Conservation (phyloP, 2,329 filamentous ascomycete species). For the Teratosphaeria epicoccoides region DNA sequence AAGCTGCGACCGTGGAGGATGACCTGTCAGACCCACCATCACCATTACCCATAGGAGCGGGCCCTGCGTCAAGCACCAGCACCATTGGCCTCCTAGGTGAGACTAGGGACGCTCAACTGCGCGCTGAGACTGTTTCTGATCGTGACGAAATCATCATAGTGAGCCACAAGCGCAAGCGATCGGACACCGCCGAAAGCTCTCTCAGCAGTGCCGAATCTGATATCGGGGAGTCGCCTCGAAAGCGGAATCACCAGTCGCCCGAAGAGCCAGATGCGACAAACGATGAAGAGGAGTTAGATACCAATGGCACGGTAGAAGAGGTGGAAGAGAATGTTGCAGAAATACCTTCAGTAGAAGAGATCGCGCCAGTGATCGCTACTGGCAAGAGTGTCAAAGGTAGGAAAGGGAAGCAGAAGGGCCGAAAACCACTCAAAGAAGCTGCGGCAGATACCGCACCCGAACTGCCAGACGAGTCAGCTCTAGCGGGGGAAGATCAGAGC, state of each 20-base stretch:
- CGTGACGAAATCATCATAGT: neutral
- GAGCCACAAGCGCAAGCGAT: constrained; percentile 37
- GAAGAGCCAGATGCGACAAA: constrained; percentile 6
- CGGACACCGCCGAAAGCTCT: constrained; percentile 31
- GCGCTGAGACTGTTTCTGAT: neutral
- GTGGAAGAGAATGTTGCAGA: constrained; percentile 34
- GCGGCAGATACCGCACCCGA: constrained; percentile 10
- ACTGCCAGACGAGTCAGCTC: constrained; percentile 8
- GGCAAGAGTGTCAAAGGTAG: constrained; percentile 33
- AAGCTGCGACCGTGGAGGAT: constrained; percentile 39
- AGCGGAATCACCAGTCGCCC: constrained; percentile 20
- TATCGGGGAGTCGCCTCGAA: constrained; percentile 25
- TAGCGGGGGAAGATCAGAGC: constrained; percentile 12
- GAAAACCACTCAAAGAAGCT: constrained; percentile 28
- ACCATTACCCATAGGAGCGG: constrained; percentile 19
- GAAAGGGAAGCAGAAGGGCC: constrained; percentile 37
- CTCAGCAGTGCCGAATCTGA: constrained; percentile 27
- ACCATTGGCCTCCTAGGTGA: constrained; percentile 19
- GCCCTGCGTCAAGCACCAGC: constrained; percentile 23
- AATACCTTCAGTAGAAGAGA: constrained; percentile 16
- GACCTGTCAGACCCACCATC: constrained; percentile 29
- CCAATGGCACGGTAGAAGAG: constrained; percentile 26
- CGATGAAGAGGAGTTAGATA: constrained; percentile 24
- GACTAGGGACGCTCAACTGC: constrained; percentile 2
- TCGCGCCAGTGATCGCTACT: constrained; percentile 5